Evolutionary conservation across 768 basidiomycete species (phyloP).

Genomic region (Dentipellis sp.): DNA sequence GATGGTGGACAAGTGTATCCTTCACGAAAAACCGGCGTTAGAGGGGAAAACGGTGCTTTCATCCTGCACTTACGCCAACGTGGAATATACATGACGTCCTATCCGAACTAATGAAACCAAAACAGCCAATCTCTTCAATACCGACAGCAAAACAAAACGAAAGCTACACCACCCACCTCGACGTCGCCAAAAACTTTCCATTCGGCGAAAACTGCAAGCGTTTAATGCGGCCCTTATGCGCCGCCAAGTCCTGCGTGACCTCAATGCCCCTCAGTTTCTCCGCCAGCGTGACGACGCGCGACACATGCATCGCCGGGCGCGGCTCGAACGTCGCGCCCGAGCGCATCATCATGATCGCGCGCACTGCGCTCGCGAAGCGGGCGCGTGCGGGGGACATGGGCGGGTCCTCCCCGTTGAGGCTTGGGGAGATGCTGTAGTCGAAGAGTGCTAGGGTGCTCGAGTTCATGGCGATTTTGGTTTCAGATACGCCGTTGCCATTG

Average conservation of each 20-base stretch:
- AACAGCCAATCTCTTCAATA: neutral
- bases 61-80: slow-evolving; percentile 39
- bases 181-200: slow-evolving; percentile 65
- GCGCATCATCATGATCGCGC: slow-evolving; percentile 36
- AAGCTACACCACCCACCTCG: slow-evolving; percentile 34
- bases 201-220: slow-evolving; percentile 73
- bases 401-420: neutral
- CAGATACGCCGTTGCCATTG: slow-evolving; percentile 9
- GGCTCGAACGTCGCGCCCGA: slow-evolving; percentile 21
- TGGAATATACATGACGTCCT: slow-evolving; percentile 58
- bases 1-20: slow-evolving; percentile 52
- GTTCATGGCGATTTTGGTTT: slow-evolving; percentile 13
- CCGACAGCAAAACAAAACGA: neutral
- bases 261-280: slow-evolving; percentile 48
- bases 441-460: slow-evolving; percentile 6
- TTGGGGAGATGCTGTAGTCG: slow-evolving; percentile 11
- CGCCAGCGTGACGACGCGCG: slow-evolving; percentile 46
- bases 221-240: slow-evolving; percentile 58
- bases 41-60: neutral
- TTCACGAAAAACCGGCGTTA: too few species aligned
- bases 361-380: slow-evolving; percentile 34
- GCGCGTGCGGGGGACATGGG: slow-evolving; percentile 17
- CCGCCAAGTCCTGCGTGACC: slow-evolving; percentile 49
- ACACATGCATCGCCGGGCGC: slow-evolving; percentile 19
- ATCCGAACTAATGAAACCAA: slow-evolving; percentile 55